Evolutionary conservation across 768 basidiomycete species (phyloP).

Genomic region (Stropharia rugosoannulata): DNA sequence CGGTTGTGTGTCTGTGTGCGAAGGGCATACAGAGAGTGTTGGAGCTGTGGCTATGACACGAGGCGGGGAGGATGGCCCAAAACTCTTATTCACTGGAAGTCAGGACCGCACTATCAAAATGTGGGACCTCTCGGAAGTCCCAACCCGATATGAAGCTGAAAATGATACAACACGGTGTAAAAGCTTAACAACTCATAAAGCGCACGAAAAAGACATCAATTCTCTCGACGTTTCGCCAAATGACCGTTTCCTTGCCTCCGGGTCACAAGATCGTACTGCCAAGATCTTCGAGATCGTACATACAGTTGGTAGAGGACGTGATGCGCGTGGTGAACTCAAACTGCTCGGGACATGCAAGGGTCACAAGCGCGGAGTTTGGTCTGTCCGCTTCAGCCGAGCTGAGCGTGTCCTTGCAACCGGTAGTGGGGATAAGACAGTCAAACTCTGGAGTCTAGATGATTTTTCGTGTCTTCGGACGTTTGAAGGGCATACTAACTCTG

Average conservation of each 20-base stretch:
- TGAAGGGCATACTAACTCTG: conserved; percentile 97
- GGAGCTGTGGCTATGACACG: conserved; percentile 88
- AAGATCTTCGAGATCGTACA: conserved; percentile 85
- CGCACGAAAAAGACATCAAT: conserved; percentile 99
- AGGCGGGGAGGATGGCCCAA: conserved; percentile 34
- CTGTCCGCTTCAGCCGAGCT: conserved; percentile 80
- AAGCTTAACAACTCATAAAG: conserved; percentile 83
- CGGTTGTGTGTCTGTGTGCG: conserved; percentile 81
- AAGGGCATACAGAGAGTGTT: conserved; percentile 93
- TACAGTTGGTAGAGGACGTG: conserved; percentile 33
- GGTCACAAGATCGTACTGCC: conserved; percentile 93
- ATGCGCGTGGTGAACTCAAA: conserved; percentile 67
- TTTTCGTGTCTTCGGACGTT: conserved; percentile 94
- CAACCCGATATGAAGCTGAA: conserved; percentile 23
- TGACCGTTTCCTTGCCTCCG: conserved; percentile 85
- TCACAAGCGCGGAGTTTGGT: conserved; percentile 97
- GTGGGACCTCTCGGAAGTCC: conserved; percentile 82
- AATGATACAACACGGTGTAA: conserved; percentile 50
- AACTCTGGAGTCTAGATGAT: conserved; percentile 92
- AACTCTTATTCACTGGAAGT: conserved; percentile 91
- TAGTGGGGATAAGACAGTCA: conserved; percentile 93
- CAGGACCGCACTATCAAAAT: conserved; percentile 98
- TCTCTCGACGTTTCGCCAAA: conserved; percentile 91
- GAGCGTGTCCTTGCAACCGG: conserved; percentile 90
- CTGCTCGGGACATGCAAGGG: conserved; percentile 89